A percentile compares a stretch with the other conserved stretches of the same genome.
These are phyloP conservation scores for Polyporus arcularius DNA, from an alignment of 768 basidiomycete genomes.

Conservation along the genomic window DNA sequence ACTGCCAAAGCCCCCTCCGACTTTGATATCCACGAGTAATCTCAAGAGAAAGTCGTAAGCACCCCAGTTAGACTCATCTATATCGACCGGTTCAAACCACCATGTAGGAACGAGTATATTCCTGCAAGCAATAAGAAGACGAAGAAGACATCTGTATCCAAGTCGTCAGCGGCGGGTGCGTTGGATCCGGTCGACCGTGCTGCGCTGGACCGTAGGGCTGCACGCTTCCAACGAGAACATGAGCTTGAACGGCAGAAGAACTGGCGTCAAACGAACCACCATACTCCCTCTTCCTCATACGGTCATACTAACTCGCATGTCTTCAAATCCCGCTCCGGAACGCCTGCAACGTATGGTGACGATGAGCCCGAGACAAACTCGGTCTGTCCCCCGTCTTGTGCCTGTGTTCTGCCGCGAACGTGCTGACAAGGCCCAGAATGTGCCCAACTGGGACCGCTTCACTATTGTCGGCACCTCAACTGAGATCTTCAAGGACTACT, in stretches of 20 bases:
- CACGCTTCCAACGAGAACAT: conserved; percentile 90
- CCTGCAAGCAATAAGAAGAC: conserved; percentile 52
- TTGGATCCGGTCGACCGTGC: conserved; percentile 66
- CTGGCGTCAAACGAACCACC: conserved; percentile 28
- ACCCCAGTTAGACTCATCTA: too few species aligned
- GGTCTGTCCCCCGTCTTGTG: conserved; percentile 42
- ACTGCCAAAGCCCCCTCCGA: conserved; percentile 56
- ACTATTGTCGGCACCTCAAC: conserved; percentile 93
- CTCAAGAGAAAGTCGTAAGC: conserved; percentile 73
- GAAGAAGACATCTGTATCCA: conserved; percentile 52
- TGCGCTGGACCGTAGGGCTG: conserved; percentile 74
- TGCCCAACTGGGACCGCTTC: conserved; percentile 93
- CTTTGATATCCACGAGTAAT: conserved; percentile 37
- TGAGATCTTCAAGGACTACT: conserved; percentile 93
- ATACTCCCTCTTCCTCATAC: conserved; percentile 44
- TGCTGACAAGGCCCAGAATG: conserved; percentile 59
- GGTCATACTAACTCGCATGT: conserved; percentile 20
- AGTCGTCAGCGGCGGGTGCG: conserved; percentile 24
- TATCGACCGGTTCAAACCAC: neutral
- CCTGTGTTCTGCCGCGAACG: conserved; percentile 6
- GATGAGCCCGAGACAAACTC: conserved; percentile 77
- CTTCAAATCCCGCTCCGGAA: conserved; percentile 41
- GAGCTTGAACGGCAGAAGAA: conserved; percentile 76
- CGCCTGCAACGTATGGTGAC: conserved; percentile 28
- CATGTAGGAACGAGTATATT: conserved; percentile 39